Conservation (phyloP, 148 eudicot species). For the Polygonum maritimum region DNA sequence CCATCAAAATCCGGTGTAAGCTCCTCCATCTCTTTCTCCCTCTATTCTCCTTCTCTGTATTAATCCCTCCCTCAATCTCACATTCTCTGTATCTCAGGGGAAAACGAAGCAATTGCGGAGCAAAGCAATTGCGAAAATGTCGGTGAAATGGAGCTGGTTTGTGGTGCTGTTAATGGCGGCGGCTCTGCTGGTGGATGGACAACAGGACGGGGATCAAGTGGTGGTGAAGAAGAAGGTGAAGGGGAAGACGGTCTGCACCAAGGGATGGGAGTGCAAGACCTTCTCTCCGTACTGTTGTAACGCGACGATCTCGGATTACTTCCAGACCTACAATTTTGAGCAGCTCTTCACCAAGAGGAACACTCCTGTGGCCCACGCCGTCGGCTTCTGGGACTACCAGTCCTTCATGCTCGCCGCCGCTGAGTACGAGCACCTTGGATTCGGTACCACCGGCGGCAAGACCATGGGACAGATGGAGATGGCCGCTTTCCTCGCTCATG, state of each 20-base stretch:
- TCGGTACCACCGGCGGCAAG: conserved; percentile 79
- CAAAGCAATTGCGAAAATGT: conserved; percentile 5
- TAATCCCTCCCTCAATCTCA: not conserved
- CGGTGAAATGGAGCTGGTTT: conserved; percentile 10
- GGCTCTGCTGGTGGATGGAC: not conserved
- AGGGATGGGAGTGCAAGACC: conserved; percentile 69
- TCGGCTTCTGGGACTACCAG: conserved; percentile 80
- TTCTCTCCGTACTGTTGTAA: conserved; percentile 73
- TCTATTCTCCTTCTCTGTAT: not conserved
- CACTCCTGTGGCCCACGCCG: conserved; percentile 70
- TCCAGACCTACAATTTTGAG: conserved; percentile 77
- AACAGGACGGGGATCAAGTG: no score
- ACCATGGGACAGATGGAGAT: conserved; percentile 51
- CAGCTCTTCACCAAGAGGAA: conserved; percentile 70
- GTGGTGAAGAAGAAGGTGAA: conserved; percentile 37
- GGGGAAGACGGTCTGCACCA: conserved; percentile 56
- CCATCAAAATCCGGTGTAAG: conserved; percentile 10
- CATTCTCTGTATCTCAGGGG: not conserved
- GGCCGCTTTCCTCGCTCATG: conserved; percentile 85
- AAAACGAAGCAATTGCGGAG: not conserved
- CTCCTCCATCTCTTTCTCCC: conserved; percentile 7
- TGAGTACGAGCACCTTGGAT: conserved; percentile 55
- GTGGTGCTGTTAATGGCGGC: not conserved
- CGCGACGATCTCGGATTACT: conserved; percentile 64
- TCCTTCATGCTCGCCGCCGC: conserved; percentile 63